Evolutionary conservation across 495 filamentous ascomycete species (phyloP).

Genomic region (Darksidea phi): DNA sequence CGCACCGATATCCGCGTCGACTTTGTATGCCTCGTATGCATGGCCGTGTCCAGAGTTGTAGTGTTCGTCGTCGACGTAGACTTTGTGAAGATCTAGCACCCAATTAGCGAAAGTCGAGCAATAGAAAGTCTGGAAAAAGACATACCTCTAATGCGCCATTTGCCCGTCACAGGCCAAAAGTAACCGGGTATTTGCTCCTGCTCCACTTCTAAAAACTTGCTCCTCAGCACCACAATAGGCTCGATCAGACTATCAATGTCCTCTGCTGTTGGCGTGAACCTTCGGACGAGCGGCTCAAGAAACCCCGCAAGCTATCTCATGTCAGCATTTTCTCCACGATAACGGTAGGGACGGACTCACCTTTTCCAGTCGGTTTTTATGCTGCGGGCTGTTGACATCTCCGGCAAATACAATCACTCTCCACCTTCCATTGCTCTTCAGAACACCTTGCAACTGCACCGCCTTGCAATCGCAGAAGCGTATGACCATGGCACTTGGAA

Average conservation of each 20-base stretch:
- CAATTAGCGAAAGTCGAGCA: no score
- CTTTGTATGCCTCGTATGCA: slow-evolving; percentile 60
- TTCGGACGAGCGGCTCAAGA: slow-evolving; percentile 43
- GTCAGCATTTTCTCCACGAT: not conserved
- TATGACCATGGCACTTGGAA: slow-evolving; percentile 57
- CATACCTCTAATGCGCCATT: slow-evolving; percentile 59
- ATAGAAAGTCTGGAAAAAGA: not conserved
- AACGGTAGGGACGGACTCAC: slow-evolving; percentile 6
- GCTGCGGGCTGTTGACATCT: slow-evolving; percentile 45
- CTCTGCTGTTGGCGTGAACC: slow-evolving; percentile 48
- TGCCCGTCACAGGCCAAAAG: slow-evolving; percentile 60
- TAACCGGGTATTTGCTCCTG: slow-evolving; percentile 57
- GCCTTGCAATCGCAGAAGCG: slow-evolving; percentile 57
- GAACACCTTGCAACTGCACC: slow-evolving; percentile 53
- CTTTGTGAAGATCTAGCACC: slow-evolving; percentile 57
- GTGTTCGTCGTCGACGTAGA: slow-evolving; percentile 66
- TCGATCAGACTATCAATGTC: slow-evolving; percentile 63
- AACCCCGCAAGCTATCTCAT: slow-evolving; percentile 39
- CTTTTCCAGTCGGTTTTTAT: slow-evolving; percentile 23
- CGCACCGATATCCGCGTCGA: slow-evolving; percentile 55
- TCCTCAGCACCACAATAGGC: slow-evolving; percentile 55
- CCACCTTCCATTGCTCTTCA: slow-evolving; percentile 59
- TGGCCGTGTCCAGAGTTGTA: slow-evolving; percentile 65
- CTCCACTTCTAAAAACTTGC: slow-evolving; percentile 55
- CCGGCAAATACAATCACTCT: slow-evolving; percentile 61